Conservation (phyloP, 192 early-diverging fungal genomes). For the Mortierella hygrophila region DNA sequence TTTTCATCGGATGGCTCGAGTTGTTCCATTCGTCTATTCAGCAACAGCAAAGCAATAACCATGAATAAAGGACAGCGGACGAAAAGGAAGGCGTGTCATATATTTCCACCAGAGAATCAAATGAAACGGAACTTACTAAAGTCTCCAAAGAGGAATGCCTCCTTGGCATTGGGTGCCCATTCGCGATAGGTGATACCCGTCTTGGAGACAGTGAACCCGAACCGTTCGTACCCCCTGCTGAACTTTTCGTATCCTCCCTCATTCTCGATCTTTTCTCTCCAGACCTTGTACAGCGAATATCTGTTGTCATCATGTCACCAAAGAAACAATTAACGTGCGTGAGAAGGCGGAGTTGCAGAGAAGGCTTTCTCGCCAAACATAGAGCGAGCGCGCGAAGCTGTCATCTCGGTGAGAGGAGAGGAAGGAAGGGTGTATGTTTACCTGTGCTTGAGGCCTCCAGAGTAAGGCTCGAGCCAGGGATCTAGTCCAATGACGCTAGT, state of each 20-base stretch:
- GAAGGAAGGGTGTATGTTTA: constrained; percentile 26
- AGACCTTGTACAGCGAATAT: constrained; percentile 70
- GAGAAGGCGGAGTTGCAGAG: background rate
- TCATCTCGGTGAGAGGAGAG: background rate
- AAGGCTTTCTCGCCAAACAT: too few species aligned
- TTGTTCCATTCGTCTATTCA: constrained; percentile 86
- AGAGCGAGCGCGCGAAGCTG: too few species aligned
- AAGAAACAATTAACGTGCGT: background rate
- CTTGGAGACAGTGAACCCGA: constrained; percentile 80
- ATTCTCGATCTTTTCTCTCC: constrained; percentile 77
- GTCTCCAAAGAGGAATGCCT: constrained; percentile 92
- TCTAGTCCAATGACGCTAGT: constrained; percentile 79
- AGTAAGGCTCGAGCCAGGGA: constrained; percentile 84
- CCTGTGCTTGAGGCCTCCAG: constrained; percentile 71
- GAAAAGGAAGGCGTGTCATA: background rate
- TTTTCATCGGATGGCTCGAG: constrained; percentile 79
- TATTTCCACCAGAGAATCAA: background rate
- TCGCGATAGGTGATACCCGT: constrained; percentile 86
- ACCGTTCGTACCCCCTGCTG: constrained; percentile 81
- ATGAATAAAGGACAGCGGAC: background rate
- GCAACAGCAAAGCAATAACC: too few species aligned
- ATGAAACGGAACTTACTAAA: constrained; percentile 78
- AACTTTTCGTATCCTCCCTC: constrained; percentile 90
- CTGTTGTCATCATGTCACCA: constrained; percentile 29
- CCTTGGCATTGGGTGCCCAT: constrained; percentile 91